Evolutionary conservation across 768 basidiomycete species (phyloP), one percentile per base, ranked within the genome.

Genomic region (Boletus edulis): DNA sequence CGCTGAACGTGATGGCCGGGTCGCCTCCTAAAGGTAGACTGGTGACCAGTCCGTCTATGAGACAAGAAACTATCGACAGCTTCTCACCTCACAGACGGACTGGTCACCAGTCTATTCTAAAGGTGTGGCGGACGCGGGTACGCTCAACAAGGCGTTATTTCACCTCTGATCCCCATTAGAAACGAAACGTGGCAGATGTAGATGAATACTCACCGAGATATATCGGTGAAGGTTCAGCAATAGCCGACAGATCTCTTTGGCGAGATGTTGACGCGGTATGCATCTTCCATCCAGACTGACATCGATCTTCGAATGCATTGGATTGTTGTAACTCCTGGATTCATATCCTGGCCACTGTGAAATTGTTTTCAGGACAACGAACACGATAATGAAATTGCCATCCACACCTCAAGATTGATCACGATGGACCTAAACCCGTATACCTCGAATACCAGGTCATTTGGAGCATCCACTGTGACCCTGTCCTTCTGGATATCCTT

Each of bases 241-340:
- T 8, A 65, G 17, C 3, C 53, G 40, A 17, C 56, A 58, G 14
- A 68, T 31, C 27, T 66, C 59, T 37, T 29, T 51, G 4, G 59
- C 66, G 29, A 68, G 42, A 6, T 44, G 9, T n/a, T 64, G 61
- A 27, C 69, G 67, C 17, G 61, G 66, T 2, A 66, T 58, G 15
- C 54, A 38, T 18, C 22, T 13, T 9, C 58, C 56, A 15, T 17
- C 40, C 2, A 31, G 44, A 13, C 50, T 18, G 1, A 41, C 58
- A 2, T 66, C 57, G 9, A 69, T 45, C 35, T 64, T 59, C 10
- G 52, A 15, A 29, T 20, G 57, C 57, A 59, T 59, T 7, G 54
- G 48, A 43, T 61, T 51, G 5, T n/a, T 18, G 10, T 17, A 35
- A 4, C 1, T 17, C 13, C 27, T 24, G 29, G 29, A 2, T 9